A percentile compares a stretch with the other conserved stretches of the same genome.
Conservation (phyloP, 148 eudicot genomes). For the Silene uniflora region DNA sequence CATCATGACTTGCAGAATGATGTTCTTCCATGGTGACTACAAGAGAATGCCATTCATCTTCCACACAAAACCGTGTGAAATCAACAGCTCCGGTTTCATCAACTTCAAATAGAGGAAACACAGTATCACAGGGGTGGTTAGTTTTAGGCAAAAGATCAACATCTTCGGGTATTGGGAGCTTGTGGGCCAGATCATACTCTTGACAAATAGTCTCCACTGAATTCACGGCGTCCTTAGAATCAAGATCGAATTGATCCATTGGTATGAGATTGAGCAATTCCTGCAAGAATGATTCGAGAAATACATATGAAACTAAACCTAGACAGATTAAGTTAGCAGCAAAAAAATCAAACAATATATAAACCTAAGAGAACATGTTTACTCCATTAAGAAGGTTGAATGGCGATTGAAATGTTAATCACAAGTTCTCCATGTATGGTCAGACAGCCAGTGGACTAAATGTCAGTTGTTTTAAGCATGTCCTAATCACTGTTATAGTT, state of each 20-base stretch:
- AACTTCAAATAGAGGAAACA: conserved; percentile 69
- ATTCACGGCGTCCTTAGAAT: conserved; percentile 42
- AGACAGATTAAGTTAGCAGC: conserved; percentile 2
- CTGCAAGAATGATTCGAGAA: conserved; percentile 34
- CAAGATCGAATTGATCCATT: conserved; percentile 30
- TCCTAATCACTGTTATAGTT: background rate
- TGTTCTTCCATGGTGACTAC: conserved; percentile 42
- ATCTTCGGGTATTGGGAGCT: conserved; percentile 40
- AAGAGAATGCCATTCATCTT: conserved; percentile 36
- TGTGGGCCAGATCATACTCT: conserved; percentile 34
- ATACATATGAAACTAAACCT: conserved; percentile 2
- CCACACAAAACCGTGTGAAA: conserved; percentile 21
- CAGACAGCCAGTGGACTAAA: background rate
- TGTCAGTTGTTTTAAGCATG: background rate
- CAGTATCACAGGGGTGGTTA: conserved; percentile 17
- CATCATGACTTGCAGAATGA: conserved; percentile 28
- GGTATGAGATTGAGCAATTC: conserved; percentile 35
- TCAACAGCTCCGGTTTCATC: conserved; percentile 54
- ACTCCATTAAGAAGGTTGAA: background rate
- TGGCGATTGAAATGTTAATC: background rate
- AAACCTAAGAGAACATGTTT: background rate
- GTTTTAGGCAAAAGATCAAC: conserved; percentile 30
- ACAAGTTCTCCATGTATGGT: background rate
- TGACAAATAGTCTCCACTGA: conserved; percentile 44
- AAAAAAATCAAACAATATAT: conserved; percentile 1